Evolutionary conservation across 371 early-diverging fungal species (phyloP), one percentile per base, ranked within the genome.

Genomic region (Blastocladiella emersonii): DNA sequence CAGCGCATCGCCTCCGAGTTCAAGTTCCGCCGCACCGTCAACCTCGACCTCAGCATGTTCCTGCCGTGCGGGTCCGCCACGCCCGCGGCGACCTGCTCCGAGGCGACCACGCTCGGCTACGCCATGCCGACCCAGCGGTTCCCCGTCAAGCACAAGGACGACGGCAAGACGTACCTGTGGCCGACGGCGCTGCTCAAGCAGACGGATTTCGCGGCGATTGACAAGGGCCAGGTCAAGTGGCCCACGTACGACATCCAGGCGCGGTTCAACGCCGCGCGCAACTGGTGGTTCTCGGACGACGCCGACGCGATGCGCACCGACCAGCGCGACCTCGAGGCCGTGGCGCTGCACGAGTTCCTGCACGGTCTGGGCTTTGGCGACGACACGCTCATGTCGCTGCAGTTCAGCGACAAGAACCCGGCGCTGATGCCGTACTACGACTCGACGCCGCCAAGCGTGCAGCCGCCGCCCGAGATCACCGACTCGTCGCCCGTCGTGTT

Each of bases 221-320:
- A 19, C n/a, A 12, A 19, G 5, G 35, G 35, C 36, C 51, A 30
- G 10, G 35, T 34, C 23, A 19, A 21, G 34, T 34, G 34, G 21
- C 56, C 56, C 8, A 34, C 34, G 34, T 62, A 62, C 30, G 62
- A 62, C 34, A 62, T 62, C n/a, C 8, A 30, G 27, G 45, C 62
- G 25, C 45, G 37, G 19, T 62, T 62, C 57, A 62, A 62, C 43
- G 8, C 62, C 15, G 15, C n/a, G 32, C 34, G 37, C 35, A 57
- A 62, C 30, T 62, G 62, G 62, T 62, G 62, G 62, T 62, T 62
- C 34, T 8, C n/a, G 7, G 62, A 61, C 13, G 62, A 61, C 17
- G 59, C 34, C 57, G n/a, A 34, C 15, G 23, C 8, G 5, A 55
- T 62, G 37, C 30, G 8, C 30, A 21, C 8, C n/a, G 30, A 61